Evolutionary conservation across 2,329 filamentous ascomycete species (phyloP).

Genomic region (Pseudocercospora eumusae): DNA sequence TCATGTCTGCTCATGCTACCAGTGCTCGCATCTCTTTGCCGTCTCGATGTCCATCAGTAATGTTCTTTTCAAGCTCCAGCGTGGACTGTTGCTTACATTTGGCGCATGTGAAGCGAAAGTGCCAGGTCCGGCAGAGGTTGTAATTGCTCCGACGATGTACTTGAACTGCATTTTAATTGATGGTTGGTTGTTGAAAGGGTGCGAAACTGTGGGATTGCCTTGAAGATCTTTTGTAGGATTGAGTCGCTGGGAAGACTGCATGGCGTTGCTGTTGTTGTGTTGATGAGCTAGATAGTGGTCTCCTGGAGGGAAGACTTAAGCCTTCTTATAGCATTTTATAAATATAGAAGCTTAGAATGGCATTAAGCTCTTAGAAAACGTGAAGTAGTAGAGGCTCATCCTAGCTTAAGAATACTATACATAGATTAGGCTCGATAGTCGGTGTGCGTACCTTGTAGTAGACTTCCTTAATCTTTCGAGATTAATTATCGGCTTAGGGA

Average conservation of each 20-base stretch:
- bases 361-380: neutral
- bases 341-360: too few relatives aligned
- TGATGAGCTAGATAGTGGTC: slow-evolving; percentile 5
- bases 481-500: neutral
- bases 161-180: slow-evolving; percentile 16
- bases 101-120: neutral
- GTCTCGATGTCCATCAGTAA: neutral
- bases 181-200: neutral
- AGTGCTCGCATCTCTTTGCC: neutral
- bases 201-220: neutral
- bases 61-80: too few relatives aligned
- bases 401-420: slow-evolving; percentile 11
- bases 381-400: slow-evolving; percentile 1
- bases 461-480: neutral
- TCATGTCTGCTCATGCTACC: slow-evolving; percentile 9
- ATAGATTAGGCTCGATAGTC: slow-evolving; percentile 7
- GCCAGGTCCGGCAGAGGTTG: slow-evolving; percentile 13
- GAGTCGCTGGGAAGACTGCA: neutral
- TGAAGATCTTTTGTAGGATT: too few relatives aligned
- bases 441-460: neutral
- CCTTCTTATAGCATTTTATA: slow-evolving; percentile 10
- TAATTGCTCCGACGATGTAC: slow-evolving; percentile 12
- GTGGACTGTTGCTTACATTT: too few relatives aligned
- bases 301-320: neutral
- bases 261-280: neutral